Percentiles rank a stretch among this genome's conserved stretches.
These are phyloP conservation scores for Sugiyamaella grinbergsii DNA, from an alignment of 1,139 yeast species.

Conservation along the genomic window DNA sequence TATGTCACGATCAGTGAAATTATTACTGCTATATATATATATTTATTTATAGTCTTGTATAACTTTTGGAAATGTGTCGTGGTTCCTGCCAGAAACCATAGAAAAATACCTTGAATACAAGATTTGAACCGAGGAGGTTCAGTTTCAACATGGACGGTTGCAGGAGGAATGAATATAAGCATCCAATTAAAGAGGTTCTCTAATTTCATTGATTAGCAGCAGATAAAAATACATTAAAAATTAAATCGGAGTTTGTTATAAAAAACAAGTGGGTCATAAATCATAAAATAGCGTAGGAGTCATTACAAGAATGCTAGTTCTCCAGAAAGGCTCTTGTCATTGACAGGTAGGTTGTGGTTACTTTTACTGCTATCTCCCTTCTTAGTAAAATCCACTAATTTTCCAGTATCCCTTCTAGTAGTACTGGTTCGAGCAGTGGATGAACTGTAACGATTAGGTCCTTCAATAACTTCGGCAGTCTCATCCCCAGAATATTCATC, in stretches of 20 bases:
- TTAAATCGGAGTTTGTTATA: conserved; percentile 2
- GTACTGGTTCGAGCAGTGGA: conserved; percentile 12
- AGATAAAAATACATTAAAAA: conserved; percentile 9
- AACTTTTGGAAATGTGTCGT: no score
- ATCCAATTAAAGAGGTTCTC: no score
- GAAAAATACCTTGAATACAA: no score
- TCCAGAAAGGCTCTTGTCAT: conserved; percentile 16
- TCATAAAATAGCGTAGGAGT: conserved; percentile 4
- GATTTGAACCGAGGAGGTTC: no score
- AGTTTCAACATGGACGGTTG: no score
- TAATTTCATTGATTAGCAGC: neutral
- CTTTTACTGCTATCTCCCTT: conserved; percentile 15
- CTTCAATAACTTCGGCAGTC: conserved; percentile 18
- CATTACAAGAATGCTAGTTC: conserved; percentile 13
- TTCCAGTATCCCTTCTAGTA: conserved; percentile 17
- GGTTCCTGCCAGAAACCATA: no score
- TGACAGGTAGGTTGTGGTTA: conserved; percentile 9
- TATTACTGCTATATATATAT: no score
- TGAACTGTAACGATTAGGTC: conserved; percentile 15
- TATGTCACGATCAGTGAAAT: no score
- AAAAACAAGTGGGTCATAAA: conserved; percentile 9
- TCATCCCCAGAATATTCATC: conserved; percentile 20
- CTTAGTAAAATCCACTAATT: conserved; percentile 17
- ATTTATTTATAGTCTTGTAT: no score
- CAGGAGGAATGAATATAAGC: no score